Conservation (phyloP, 2,329 filamentous ascomycete genomes). For the Fusarium brevicatenulatum region DNA sequence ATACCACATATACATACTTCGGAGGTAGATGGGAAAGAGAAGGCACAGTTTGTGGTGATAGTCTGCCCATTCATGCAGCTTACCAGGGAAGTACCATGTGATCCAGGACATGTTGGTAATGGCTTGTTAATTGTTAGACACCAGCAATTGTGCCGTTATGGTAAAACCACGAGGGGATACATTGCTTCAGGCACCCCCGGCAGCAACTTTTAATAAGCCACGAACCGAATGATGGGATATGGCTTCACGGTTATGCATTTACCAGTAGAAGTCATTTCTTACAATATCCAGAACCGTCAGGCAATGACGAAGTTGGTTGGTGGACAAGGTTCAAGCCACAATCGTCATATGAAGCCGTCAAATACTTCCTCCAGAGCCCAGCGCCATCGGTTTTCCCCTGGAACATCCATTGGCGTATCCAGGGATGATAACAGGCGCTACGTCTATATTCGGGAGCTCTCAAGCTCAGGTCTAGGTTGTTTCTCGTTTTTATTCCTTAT, state of each 20-base stretch:
- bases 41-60: not conserved
- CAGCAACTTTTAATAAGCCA: conserved; percentile 33
- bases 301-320: conserved; percentile 11
- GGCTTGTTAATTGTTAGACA: not conserved
- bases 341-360: conserved; percentile 32
- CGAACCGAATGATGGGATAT: conserved; percentile 21
- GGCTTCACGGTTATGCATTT: conserved; percentile 28
- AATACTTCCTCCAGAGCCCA: not conserved
- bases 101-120: not conserved
- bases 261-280: conserved; percentile 17
- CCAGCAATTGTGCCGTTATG: not conserved
- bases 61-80: not conserved
- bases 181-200: conserved; percentile 10
- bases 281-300: conserved; percentile 33
- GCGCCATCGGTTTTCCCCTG: conserved; percentile 33
- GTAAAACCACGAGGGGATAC: conserved; percentile 11
- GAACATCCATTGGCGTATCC: conserved; percentile 30
- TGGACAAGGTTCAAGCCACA: conserved; percentile 34
- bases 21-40: not conserved
- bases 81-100: not conserved
- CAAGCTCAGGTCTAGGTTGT: not conserved
- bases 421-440: conserved; percentile 25
- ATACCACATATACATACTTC: not conserved
- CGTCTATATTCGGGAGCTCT: conserved; percentile 1
- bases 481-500: not conserved